phyloP scores from a whole-genome alignment of 140 eudicot species.

The Cichorium intybus region DNA sequence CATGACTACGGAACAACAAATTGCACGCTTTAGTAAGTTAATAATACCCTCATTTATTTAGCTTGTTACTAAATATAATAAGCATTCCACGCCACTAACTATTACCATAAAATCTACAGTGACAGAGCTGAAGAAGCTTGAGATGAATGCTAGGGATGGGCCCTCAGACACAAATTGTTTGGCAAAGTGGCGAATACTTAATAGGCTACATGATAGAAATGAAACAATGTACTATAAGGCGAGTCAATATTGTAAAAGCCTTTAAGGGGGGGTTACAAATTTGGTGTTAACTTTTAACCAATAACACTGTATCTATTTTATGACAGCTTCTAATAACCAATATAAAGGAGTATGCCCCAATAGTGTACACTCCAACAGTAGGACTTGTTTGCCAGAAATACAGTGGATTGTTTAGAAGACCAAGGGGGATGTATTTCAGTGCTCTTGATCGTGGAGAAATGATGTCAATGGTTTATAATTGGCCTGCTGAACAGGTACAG shows the following conservation, averaged over 20 bases:
- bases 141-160: constrained; percentile 70
- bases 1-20: constrained; percentile 69
- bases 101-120: constrained; percentile 33
- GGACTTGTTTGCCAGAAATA: constrained; percentile 93
- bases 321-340: constrained; percentile 67
- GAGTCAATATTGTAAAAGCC: constrained; percentile 1
- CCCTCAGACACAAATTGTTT: constrained; percentile 64
- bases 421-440: constrained; percentile 88
- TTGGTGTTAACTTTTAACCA: not conserved
- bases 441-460: constrained; percentile 94
- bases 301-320: constrained; percentile 1
- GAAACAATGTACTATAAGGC: constrained; percentile 93
- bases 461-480: constrained; percentile 95
- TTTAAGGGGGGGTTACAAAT: not conserved
- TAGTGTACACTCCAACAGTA: constrained; percentile 91
- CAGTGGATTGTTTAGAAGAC: constrained; percentile 86
- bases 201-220: constrained; percentile 86
- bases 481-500: constrained; percentile 94
- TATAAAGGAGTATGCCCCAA: constrained; percentile 85
- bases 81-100: not conserved
- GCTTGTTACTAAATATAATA: not conserved
- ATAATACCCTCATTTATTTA: constrained; percentile 1
- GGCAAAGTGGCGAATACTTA: constrained; percentile 90
- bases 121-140: constrained; percentile 72
- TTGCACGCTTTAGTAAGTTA: constrained; percentile 74